Conservation (phyloP, 345 rosid genomes). For the Citrus trifoliata region DNA sequence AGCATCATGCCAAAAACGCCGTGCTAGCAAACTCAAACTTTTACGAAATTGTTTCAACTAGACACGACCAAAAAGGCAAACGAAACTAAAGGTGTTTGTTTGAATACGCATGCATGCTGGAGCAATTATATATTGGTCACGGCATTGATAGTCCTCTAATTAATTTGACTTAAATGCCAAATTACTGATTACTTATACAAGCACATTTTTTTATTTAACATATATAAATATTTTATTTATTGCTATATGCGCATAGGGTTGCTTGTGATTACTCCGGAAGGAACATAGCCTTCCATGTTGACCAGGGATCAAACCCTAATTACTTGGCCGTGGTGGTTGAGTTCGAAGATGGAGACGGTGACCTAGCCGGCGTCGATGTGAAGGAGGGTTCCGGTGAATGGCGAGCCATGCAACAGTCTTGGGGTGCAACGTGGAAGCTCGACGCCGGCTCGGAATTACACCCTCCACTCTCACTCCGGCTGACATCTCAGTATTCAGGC, state of each 20-base stretch:
- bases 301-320: constrained; percentile 38
- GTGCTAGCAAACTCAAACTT: neutral
- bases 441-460: constrained; percentile 31
- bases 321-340: constrained; percentile 43
- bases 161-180: neutral
- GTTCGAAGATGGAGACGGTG: constrained; percentile 52
- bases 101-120: neutral
- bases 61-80: neutral
- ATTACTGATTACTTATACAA: neutral
- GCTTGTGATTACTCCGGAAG: constrained; percentile 37
- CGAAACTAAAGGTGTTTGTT: neutral
- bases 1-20: neutral
- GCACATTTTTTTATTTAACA: neutral
- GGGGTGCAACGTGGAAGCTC: constrained; percentile 64
- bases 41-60: neutral
- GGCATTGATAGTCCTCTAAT: neutral
- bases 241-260: constrained; percentile 24
- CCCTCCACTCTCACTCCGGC: constrained; percentile 40
- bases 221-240: neutral
- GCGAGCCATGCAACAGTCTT: constrained; percentile 46
- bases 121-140: neutral
- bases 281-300: constrained; percentile 37
- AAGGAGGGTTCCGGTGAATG: constrained; percentile 28
- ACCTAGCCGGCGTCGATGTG: constrained; percentile 27
- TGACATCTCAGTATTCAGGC: constrained; percentile 36